Base-by-base conservation (phyloP, 495 filamentous ascomycete genomes). In the Aspergillus asperescens region DNA sequence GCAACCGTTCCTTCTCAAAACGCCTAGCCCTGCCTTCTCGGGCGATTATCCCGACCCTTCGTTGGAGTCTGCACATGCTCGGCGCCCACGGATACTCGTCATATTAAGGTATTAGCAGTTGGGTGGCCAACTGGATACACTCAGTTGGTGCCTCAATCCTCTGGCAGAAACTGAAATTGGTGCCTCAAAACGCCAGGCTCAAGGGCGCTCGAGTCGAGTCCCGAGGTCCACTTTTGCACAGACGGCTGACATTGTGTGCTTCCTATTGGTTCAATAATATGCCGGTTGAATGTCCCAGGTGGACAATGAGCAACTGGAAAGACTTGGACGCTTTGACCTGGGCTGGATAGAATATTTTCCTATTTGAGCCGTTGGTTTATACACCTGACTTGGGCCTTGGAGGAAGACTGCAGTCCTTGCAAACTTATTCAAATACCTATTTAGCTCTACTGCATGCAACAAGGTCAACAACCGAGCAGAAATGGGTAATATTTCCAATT, bases 401-500 rank as follows among this genome's bases (percentile, higher is more conserved):
- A 16, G 35, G 18, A 6, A 28, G 25, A 29, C 23, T 16, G 18
- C 35, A 38, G n/a, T 44, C 24, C 23, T 44, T 29, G n/a, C 13
- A 38, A 38, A 44, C 25, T 25, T 25, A n/a, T 43, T 43, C 13
- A 8, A 38, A 38, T 18, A 5, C 27, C 27, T 5, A 12, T 19
- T 25, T 9, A n/a, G 12, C 27, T 22, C 39, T 25, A 20, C 4
- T 28, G 16, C 19, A 20, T 31, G 28, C 10, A 22, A 13, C 19
- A 37, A 39, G 12, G 13, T 15, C 15, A 43, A 12, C 15, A 37
- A 48, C 22, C 48, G 13, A 45, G 29, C 52, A 59, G 51, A 46
- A 41, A 63, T 63, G 60, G 48, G 46, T 31, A 54, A 25, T 34
- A 45, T 53, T 18, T 52, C 66, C 39, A 59, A 58, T 31, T 32